Conservation (phyloP, 139 green algal genomes). For the Volvox reticuliferus region DNA sequence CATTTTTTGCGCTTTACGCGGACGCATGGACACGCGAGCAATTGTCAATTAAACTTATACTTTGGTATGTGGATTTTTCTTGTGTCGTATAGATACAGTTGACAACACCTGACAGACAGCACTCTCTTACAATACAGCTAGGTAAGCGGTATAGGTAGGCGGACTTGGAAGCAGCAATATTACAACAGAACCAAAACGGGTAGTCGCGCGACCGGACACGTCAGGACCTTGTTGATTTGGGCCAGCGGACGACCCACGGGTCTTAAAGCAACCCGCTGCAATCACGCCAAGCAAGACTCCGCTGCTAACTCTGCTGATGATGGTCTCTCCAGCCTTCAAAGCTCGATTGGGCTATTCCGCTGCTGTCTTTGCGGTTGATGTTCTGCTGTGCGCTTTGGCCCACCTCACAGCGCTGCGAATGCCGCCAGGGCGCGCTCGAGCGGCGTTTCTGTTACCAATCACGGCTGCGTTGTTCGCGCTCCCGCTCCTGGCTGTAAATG, state of each 20-base stretch:
- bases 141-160: too few species aligned
- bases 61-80: neutral
- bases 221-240: too few species aligned
- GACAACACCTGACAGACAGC: neutral
- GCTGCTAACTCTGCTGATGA: too few species aligned
- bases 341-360: neutral
- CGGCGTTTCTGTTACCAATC: neutral
- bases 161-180: neutral
- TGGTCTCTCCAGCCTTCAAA: neutral
- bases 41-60: neutral
- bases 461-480: neutral
- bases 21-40: neutral
- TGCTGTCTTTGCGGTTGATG: neutral
- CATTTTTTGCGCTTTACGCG: too few species aligned
- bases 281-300: too few species aligned
- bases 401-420: neutral
- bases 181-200: neutral
- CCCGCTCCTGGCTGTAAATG: neutral
- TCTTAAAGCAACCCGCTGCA: neutral
- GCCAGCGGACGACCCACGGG: neutral
- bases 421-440: neutral
- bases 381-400: neutral
- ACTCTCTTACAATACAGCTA: neutral
- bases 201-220: neutral
- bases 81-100: neutral